A percentile compares a stretch with the other conserved stretches of the same genome.
Conservation (phyloP, 2,329 filamentous ascomycete species). For the Tolypocladium ophioglossoides region DNA sequence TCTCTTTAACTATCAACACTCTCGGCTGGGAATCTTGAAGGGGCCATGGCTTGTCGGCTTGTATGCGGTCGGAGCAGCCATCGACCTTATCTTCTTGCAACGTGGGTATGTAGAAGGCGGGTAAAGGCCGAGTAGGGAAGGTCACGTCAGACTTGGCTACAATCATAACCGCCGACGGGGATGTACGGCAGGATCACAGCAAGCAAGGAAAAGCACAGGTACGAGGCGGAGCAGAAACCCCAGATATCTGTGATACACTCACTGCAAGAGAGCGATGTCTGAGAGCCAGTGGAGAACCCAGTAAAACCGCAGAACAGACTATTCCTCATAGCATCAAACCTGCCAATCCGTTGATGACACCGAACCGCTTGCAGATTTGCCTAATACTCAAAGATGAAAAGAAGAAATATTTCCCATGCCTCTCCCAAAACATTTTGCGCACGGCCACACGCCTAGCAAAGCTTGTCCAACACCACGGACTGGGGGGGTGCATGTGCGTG, state of each 20-base stretch:
- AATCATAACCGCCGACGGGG: neutral
- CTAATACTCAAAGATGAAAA: constrained; percentile 11
- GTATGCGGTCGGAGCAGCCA: neutral
- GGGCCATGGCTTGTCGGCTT: neutral
- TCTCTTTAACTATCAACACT: neutral
- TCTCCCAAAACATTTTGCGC: constrained; percentile 2
- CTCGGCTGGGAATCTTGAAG: neutral
- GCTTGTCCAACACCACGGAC: neutral
- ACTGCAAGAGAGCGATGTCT: constrained; percentile 8
- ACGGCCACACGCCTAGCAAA: neutral
- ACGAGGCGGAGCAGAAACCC: neutral
- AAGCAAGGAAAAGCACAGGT: neutral
- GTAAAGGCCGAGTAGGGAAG: neutral
- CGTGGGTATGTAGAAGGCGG: neutral
- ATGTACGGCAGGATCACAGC: neutral
- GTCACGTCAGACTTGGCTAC: neutral
- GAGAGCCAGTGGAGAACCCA: constrained; percentile 10
- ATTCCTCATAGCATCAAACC: constrained; percentile 15
- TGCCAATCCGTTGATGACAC: constrained; percentile 14
- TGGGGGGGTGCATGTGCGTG: neutral
- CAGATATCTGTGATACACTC: neutral
- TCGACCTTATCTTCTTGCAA: neutral
- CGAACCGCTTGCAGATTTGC: constrained; percentile 20
- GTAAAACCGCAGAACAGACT: constrained; percentile 14
- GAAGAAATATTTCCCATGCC: constrained; percentile 10